Conservation (phyloP, 2,329 filamentous ascomycete species). For the Blumeria hordei region DNA sequence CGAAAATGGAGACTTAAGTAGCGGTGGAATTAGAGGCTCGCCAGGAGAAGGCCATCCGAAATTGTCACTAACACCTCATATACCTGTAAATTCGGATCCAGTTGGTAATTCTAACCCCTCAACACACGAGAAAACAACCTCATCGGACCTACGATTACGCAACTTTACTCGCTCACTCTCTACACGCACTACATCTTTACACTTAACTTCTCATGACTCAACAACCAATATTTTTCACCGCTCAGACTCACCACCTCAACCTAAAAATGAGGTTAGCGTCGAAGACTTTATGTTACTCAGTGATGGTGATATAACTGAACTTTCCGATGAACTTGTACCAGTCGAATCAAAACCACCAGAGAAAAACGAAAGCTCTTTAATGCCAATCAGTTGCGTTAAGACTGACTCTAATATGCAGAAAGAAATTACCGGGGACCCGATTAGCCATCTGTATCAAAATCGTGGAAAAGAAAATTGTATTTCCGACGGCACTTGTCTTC, state of each 20-base stretch:
- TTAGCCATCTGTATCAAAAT: not conserved
- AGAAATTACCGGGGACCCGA: not conserved
- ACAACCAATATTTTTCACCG: no score
- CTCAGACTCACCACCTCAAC: not conserved
- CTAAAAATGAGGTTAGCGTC: not conserved
- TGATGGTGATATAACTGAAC: not conserved
- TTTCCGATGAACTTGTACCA: not conserved
- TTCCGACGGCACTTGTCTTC: not conserved
- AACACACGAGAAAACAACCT: no score
- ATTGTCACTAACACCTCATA: no score
- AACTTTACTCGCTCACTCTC: no score
- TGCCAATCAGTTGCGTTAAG: not conserved
- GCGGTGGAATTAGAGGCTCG: no score
- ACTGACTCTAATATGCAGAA: not conserved
- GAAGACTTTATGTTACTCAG: not conserved
- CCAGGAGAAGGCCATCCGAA: no score
- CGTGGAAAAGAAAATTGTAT: not conserved
- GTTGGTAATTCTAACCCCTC: no score
- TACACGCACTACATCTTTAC: no score
- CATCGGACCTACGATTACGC: no score
- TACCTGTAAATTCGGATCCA: no score
- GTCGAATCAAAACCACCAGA: not conserved
- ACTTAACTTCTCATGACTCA: no score
- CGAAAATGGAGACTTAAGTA: no score
- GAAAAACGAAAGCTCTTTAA: not conserved